Conservation (phyloP, 1,139 yeast genomes). For the Sugiyamaella pinicola region DNA sequence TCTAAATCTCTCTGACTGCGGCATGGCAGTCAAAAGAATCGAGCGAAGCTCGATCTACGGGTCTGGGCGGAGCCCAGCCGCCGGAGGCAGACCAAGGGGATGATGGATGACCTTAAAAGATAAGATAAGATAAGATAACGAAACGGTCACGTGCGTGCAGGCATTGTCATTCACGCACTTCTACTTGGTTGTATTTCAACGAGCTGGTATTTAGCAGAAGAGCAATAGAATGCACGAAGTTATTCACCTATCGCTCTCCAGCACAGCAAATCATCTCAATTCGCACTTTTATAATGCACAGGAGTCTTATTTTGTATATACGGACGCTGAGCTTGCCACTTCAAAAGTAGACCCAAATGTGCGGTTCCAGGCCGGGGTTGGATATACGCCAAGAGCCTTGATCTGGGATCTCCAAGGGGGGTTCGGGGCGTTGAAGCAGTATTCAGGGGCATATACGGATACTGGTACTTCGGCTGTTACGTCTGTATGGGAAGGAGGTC, state of each 20-base stretch:
- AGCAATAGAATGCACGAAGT: conserved; percentile 62
- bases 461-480: conserved; percentile 10
- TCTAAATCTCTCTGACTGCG: too few species aligned
- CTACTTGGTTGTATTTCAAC: too few species aligned
- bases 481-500: conserved; percentile 23
- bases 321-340: conserved; percentile 38
- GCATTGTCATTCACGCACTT: too few species aligned
- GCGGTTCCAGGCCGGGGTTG: conserved; percentile 52
- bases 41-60: too few species aligned
- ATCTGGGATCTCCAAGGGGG: conserved; percentile 67
- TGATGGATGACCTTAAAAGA: background rate
- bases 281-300: conserved; percentile 84
- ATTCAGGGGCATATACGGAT: conserved; percentile 33
- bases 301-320: conserved; percentile 65
- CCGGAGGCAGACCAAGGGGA: too few species aligned
- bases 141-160: background rate
- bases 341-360: conserved; percentile 51
- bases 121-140: background rate
- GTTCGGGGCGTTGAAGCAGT: conserved; percentile 39
- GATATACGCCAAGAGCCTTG: conserved; percentile 76
- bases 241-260: conserved; percentile 70
- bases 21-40: too few species aligned
- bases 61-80: background rate
- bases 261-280: conserved; percentile 66
- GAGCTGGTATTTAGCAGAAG: too few species aligned